Evolutionary conservation across 2,329 filamentous ascomycete species (phyloP), one percentile per base, ranked within the genome.

Genomic region (Orbilia ellipsospora): DNA sequence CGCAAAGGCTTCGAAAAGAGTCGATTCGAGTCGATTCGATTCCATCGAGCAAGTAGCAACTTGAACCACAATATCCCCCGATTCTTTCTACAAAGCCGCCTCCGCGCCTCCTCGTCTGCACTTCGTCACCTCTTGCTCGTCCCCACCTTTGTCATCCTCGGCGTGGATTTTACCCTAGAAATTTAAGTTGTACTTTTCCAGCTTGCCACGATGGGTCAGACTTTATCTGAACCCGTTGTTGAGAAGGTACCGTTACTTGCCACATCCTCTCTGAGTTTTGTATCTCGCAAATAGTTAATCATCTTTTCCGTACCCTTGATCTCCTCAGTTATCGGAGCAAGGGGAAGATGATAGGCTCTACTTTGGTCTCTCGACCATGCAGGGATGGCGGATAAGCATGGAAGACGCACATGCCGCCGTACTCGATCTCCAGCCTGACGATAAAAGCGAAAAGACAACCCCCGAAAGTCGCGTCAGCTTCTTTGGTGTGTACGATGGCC

Each of bases 311-410:
- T 48, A 12, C 13, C 15, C 5, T 48, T 13, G 44, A 48, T 12
- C 40, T 73, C 23, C 50, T 55, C 82, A 98, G 95, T 87, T 90
- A 85, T 99, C 95, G 81, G 90, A 91, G 83, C 90, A 90, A 82
- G 94, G 94, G 84, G 90, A 93, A 85, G 94, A 98, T 92, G 93
- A 96, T 79, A 90, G 92, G 82, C 89, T 97, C 82, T 85, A 95
- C 82, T 99, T 92, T 84, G 95, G 95, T 82, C 90, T 98, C 79
- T 99, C 95, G 79, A 93, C 93, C 84, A 99, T 99, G 95, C 95
- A 99, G 85, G 95, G 95, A 86, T 99, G 95, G 95, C 92, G 95
- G 85, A 98, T 99, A 85, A 97, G 92, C 86, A 99, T 99, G 95
- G 95, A 99, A 84, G 95, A 99, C 83, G 90, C 95, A 78, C 95